Percentiles rank a stretch among this genome's conserved stretches.
These are phyloP conservation scores for Linnemannia schmuckeri DNA, from an alignment of 192 early-diverging fungal species.

Conservation along the genomic window DNA sequence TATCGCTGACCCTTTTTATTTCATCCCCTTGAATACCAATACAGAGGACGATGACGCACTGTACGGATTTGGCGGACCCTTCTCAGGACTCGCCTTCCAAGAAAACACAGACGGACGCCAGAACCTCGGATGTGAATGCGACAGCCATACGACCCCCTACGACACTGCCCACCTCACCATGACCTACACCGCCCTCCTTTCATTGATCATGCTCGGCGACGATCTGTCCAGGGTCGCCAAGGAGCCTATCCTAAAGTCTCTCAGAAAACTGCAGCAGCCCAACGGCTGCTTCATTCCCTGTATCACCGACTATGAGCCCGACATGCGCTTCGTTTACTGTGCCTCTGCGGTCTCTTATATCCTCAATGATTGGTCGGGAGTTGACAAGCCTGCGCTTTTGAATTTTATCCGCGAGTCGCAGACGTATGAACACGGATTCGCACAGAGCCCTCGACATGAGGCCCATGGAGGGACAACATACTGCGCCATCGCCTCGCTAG, in stretches of 20 bases:
- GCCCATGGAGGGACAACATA: constrained; percentile 93
- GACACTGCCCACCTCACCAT: constrained; percentile 77
- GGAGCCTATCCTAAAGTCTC: constrained; percentile 68
- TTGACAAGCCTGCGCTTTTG: constrained; percentile 73
- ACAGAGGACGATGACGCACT: constrained; percentile 49
- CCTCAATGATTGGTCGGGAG: constrained; percentile 90
- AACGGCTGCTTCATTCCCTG: constrained; percentile 76
- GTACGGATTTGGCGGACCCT: constrained; percentile 83
- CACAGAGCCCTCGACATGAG: constrained; percentile 82
- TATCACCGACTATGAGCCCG: constrained; percentile 69
- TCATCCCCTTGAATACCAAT: not conserved
- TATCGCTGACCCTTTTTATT: too few species aligned
- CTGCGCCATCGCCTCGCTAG: constrained; percentile 89
- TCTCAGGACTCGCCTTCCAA: constrained; percentile 67
- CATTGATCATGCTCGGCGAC: constrained; percentile 89
- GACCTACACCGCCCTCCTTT: constrained; percentile 92
- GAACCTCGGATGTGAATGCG: constrained; percentile 38
- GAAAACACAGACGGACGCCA: not conserved
- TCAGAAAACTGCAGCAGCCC: constrained; percentile 77
- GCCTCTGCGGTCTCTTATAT: constrained; percentile 87
- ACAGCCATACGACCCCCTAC: constrained; percentile 21
- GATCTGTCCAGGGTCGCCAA: constrained; percentile 87
- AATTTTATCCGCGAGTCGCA: constrained; percentile 72
- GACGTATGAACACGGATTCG: constrained; percentile 84
- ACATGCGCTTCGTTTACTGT: constrained; percentile 93